phyloP scores from a whole-genome alignment of 2,329 filamentous ascomycete genomes.

The Ophiostoma sp. region DNA sequence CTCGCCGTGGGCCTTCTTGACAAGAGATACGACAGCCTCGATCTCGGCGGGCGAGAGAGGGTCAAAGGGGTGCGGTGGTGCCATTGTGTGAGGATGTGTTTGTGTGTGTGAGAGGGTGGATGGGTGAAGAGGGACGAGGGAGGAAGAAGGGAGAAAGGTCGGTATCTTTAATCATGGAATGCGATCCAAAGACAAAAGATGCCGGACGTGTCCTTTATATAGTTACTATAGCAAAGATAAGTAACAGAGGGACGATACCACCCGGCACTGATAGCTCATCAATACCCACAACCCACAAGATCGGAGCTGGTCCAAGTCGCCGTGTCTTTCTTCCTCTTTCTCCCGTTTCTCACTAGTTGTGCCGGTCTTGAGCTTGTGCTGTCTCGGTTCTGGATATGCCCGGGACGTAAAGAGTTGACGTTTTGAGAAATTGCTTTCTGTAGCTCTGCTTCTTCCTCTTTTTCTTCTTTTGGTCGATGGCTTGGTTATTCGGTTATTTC shows the following conservation, averaged over 20 bases:
- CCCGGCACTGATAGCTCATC: neutral
- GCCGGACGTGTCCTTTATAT: slow-evolving; percentile 10
- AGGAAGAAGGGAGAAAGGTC: neutral
- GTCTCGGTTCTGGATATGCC: neutral
- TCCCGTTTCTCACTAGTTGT: slow-evolving; percentile 5
- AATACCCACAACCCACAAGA: slow-evolving; percentile 1
- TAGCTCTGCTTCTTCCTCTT: neutral
- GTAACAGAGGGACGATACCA: neutral
- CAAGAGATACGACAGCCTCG: slow-evolving; percentile 59
- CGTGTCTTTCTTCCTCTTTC: slow-evolving; percentile 13
- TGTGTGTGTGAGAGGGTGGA: neutral
- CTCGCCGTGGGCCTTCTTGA: slow-evolving; percentile 63
- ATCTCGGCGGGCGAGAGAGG: slow-evolving; percentile 71
- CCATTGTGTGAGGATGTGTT: slow-evolving; percentile 23
- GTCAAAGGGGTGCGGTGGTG: slow-evolving; percentile 62
- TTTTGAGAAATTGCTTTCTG: slow-evolving; percentile 6
- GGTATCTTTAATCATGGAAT: neutral
- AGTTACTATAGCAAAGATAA: neutral
- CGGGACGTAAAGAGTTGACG: slow-evolving; percentile 17
- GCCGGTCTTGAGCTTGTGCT: neutral
- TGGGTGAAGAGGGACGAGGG: neutral
- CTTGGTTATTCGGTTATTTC: neutral
- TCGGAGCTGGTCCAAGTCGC: slow-evolving; percentile 3
- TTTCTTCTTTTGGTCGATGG: neutral
- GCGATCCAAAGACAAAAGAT: slow-evolving; percentile 1